Evolutionary conservation across 2,329 filamentous ascomycete genomes (phyloP), one percentile per base, ranked within the genome.

Genomic region (Coccinonectria pachysandricola): DNA sequence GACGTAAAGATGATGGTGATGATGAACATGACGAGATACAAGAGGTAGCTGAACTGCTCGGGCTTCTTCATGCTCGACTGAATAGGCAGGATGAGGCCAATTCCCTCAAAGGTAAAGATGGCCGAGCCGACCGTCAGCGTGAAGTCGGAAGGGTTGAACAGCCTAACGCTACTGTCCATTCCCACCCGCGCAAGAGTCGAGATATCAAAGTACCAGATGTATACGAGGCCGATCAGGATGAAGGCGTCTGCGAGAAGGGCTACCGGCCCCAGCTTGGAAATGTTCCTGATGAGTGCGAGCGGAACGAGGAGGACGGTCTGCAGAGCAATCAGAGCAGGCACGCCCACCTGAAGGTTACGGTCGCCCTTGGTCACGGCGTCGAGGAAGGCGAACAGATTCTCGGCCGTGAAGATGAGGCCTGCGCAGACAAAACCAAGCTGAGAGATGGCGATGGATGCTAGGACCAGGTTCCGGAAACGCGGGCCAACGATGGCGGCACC

Each of bases 101-200:
- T 84, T 24, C 79, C 79, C 48, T 85, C 79, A 40, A 83, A 85
- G 1, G 79, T 83, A 55, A 84, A 85, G 45, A 85, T 83, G 19
- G 77, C 73, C 2, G 76, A 72, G 27, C 79, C 79, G 24, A 85
- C 68, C 14, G 78, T 84, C 28, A 84, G 59, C 1, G 79, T 78
- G 48, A 77, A 84, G 30, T 70, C 63, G 14, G 62, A 57, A 0
- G 79, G 72, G 50, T 84, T 84, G 64, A 84, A 83, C 9, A 80
- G 59, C 26, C 62, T 58, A n/a, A 84, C 74, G 0, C 65, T 69
- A 1, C 65, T 57, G 35, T 73, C 64, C 27, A 78, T 59, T 28
- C 78, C 77, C 12, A 64, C 49, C 5, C 53, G 47, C 1, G 65
- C 59, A 10, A 85, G 62, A 23, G 60, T 57, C 5, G 61, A 55